Evolutionary conservation across 129 eudicot genomes (phyloP), one percentile per base, ranked within the genome.

Genomic region (Saussurea involucrata): DNA sequence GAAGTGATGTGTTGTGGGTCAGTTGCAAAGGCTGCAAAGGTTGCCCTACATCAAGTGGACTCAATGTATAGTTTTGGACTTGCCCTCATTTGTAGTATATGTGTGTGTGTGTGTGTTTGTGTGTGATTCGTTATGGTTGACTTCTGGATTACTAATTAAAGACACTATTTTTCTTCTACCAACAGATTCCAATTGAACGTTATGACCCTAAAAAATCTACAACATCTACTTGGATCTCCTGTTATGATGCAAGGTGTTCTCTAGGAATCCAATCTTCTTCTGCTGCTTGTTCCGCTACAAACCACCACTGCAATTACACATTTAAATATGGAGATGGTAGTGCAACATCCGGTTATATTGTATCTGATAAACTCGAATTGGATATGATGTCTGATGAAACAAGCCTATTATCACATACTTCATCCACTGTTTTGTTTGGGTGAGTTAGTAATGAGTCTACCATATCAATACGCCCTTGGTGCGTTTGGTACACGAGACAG

Each of bases 251-350:
- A 73, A 84, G 86, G 76, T 95, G 99, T 84, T 71, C 73, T 78
- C 12, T 85, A 37, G 99, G 90, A 75, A 76, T 87, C 8, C 69
- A 88, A 68, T 69, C 84, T 74, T 79, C 96, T 68, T 96, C 86
- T 24, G 86, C 95, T 8, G 78, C 75, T 27, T 90, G 96, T 82
- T 66, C 86, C 42, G 46, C 58, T 72, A 37, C 69, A 53, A 85
- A 63, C 46, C 71, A 83, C 25, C 87, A 53, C 63, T 95, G 99
- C 79, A 81, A 84, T 69, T 95, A 92, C 84, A 79, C 86, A 2
- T 92, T 95, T 71, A 89, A 89, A 69, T 95, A 95, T 37, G 99
- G 99, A 33, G 99, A 95, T 60, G 99, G 99, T 1, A 92, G 99
- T 75, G 90, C 88, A 61, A 81, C 99, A 27, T 78, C 96, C 8